A percentile compares a stretch with the other conserved stretches of the same genome.
Evolutionary conservation across 139 green algal species (phyloP).

Genomic region (Yamagishiella unicocca): DNA sequence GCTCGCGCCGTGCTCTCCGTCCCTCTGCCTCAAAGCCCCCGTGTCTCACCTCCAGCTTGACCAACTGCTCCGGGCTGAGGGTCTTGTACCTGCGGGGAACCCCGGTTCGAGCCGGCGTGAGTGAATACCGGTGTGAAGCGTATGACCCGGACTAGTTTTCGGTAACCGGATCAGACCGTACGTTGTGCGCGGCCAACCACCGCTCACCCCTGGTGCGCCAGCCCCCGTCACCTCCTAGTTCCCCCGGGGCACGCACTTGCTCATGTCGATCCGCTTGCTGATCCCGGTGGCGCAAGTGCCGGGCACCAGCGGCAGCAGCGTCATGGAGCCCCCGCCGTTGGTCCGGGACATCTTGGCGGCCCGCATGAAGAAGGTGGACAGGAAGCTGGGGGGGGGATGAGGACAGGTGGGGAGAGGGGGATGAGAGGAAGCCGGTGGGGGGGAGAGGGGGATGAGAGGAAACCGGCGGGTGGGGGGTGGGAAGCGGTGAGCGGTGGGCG

Average conservation of each 20-base stretch:
- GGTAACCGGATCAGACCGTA: too few species aligned
- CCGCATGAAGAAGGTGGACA: conserved; percentile 84
- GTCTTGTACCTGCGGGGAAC: conserved; percentile 68
- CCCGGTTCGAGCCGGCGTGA: too few species aligned
- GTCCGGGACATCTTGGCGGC: conserved; percentile 79
- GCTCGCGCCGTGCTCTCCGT: too few species aligned
- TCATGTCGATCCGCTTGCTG: conserved; percentile 66
- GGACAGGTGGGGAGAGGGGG: not conserved
- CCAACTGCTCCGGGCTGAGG: conserved; percentile 79
- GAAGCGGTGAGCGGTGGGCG: too few species aligned
- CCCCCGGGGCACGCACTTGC: conserved; percentile 37
- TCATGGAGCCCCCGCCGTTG: conserved; percentile 82
- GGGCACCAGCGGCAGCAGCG: conserved; percentile 79
- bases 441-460: too few species aligned
- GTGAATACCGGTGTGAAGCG: too few species aligned
- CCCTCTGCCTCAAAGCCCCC: not conserved
- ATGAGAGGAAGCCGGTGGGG: too few species aligned
- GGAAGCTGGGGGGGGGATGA: conserved; percentile 30
- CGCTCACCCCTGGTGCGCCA: too few species aligned
- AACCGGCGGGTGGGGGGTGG: too few species aligned
- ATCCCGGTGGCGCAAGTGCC: conserved; percentile 75
- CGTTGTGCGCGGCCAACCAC: too few species aligned
- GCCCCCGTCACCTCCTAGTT: too few species aligned
- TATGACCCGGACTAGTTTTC: too few species aligned
- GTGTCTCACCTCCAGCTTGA: conserved; percentile 70